A percentile compares a stretch with the other conserved stretches of the same genome.
These are phyloP conservation scores for Trichaptum fuscoviolaceum DNA, from an alignment of 768 basidiomycete genomes.

Conservation along the genomic window DNA sequence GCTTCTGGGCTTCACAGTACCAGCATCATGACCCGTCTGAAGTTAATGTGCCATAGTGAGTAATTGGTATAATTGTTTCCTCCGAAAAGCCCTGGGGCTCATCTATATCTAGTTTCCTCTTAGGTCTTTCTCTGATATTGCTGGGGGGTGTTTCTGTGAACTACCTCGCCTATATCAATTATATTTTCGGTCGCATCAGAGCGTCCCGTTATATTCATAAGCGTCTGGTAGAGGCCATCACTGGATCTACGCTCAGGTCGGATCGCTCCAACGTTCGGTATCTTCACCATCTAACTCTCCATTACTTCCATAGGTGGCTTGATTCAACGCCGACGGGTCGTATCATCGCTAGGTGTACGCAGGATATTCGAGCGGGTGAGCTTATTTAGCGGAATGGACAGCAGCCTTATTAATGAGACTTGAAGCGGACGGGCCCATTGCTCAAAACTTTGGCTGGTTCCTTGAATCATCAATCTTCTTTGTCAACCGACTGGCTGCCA, in stretches of 20 bases:
- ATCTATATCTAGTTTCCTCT: not conserved
- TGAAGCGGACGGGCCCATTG: constrained; percentile 17
- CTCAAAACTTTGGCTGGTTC: constrained; percentile 3
- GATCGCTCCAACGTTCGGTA: constrained; percentile 26
- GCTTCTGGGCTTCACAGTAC: constrained; percentile 42
- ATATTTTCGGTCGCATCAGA: constrained; percentile 42
- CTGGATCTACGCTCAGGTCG: constrained; percentile 52
- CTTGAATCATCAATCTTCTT: constrained; percentile 22
- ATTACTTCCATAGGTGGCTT: constrained; percentile 24
- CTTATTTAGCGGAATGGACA: constrained; percentile 4
- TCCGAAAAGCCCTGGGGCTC: not conserved
- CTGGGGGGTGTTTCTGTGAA: constrained; percentile 24
- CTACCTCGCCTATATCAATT: constrained; percentile 31
- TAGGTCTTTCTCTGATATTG: constrained; percentile 13
- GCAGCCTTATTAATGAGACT: not conserved
- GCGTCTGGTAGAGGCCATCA: constrained; percentile 44
- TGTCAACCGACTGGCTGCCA: constrained; percentile 38
- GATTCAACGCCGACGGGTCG: constrained; percentile 30
- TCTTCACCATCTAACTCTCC: not conserved
- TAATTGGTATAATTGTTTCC: not conserved
- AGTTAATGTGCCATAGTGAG: constrained; percentile 31
- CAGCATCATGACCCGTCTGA: constrained; percentile 26
- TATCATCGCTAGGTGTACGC: constrained; percentile 27
- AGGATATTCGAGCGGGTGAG: constrained; percentile 28
- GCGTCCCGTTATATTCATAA: constrained; percentile 53